These are phyloP conservation scores for Quercus cerris DNA, from an alignment of 306 rosid genomes.

Conservation along the genomic window DNA sequence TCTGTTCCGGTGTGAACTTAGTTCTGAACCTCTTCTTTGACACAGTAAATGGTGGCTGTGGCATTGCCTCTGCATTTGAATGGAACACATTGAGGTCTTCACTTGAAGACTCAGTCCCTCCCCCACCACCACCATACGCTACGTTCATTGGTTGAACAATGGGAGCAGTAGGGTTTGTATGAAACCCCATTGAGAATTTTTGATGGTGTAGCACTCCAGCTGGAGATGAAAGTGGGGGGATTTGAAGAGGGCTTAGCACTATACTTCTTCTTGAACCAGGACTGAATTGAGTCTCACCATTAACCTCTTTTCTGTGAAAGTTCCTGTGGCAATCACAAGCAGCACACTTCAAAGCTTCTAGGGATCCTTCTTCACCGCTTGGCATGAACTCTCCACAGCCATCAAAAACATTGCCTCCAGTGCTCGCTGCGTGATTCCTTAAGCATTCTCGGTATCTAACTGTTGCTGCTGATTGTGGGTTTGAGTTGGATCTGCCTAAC, in stretches of 20 bases:
- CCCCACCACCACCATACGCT: slow-evolving; percentile 36
- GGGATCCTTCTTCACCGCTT: slow-evolving; percentile 45
- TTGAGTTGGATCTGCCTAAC: slow-evolving; percentile 14
- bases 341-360: slow-evolving; percentile 52
- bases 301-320: slow-evolving; percentile 51
- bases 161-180: slow-evolving; percentile 17
- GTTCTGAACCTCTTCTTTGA: slow-evolving; percentile 42
- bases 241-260: slow-evolving; percentile 43
- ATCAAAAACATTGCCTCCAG: slow-evolving; percentile 46
- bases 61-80: slow-evolving; percentile 19
- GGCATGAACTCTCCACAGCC: slow-evolving; percentile 69
- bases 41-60: slow-evolving; percentile 15
- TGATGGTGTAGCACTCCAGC: slow-evolving; percentile 29
- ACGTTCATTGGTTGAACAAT: slow-evolving; percentile 51
- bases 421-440: slow-evolving; percentile 55
- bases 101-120: slow-evolving; percentile 44
- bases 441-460: slow-evolving; percentile 43
- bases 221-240: slow-evolving; percentile 37
- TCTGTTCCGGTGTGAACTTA: no score
- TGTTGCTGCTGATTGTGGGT: neutral
- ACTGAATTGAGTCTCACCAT: slow-evolving; percentile 39
- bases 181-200: slow-evolving; percentile 32
- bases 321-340: slow-evolving; percentile 54
- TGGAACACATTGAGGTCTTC: slow-evolving; percentile 43
- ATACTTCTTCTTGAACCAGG: slow-evolving; percentile 31